Evolutionary conservation across 441 rosid genomes (phyloP).

Genomic region (Corymbia calophylla): DNA sequence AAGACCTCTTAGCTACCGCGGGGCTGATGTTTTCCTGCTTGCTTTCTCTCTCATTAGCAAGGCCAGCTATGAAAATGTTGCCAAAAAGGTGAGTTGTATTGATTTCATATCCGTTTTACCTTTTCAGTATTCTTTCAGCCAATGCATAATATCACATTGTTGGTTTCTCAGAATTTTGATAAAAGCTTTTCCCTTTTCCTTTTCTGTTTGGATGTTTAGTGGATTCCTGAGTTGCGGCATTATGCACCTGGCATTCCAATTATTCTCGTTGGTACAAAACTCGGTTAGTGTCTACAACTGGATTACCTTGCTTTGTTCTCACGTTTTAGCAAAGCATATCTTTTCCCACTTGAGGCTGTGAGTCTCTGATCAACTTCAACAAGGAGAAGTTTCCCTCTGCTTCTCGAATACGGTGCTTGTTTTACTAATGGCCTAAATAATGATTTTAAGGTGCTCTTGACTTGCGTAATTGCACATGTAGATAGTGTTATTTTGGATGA

Average conservation of each 20-base stretch:
- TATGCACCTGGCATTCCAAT: constrained; percentile 94
- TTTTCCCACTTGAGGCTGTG: background rate
- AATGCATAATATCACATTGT: background rate
- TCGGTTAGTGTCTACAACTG: constrained; percentile 44
- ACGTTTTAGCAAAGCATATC: background rate
- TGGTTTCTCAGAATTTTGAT: constrained; percentile 8
- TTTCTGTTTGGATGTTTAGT: constrained; percentile 33
- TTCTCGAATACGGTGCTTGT: background rate
- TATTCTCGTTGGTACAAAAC: constrained; percentile 89
- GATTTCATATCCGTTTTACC: background rate
- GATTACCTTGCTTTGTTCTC: background rate
- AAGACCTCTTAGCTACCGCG: constrained; percentile 89
- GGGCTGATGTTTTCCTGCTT: constrained; percentile 89
- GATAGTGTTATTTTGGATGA: too few species aligned
- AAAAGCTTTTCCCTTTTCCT: background rate
- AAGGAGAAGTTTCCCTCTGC: background rate
- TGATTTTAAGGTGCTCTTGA: background rate
- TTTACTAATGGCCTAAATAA: background rate
- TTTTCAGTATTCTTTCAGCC: background rate
- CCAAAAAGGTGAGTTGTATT: constrained; percentile 51
- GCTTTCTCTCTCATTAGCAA: constrained; percentile 92
- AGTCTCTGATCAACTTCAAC: background rate
- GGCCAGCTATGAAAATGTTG: constrained; percentile 91
- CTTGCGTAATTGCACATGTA: background rate
- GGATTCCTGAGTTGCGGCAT: constrained; percentile 95